Base-by-base conservation (phyloP, 495 filamentous ascomycete species). In the Cudoniella acicularis region DNA sequence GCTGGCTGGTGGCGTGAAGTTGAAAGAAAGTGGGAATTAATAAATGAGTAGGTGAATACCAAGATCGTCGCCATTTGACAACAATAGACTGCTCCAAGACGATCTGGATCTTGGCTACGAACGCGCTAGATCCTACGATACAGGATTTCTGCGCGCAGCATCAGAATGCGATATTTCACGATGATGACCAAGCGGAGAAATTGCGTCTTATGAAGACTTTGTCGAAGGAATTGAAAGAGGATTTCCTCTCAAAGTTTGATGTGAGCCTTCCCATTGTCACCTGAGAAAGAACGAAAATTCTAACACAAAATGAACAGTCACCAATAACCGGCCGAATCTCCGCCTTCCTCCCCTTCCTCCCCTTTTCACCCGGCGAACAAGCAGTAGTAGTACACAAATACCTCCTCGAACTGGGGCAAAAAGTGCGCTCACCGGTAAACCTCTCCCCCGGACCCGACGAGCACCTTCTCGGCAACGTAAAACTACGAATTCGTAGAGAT, bases 81-180 rank as follows among this genome's bases (percentile, higher is more conserved):
- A 64, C 62, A 11, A 58, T 84, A 11, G 72, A 84, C 56, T 84
- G 81, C 62, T 72, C 71, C 0, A 79, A 78, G 22, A 79, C 75
- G 0, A 77, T 85, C 10, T 84, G 81, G 83, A 73, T 84, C 13
- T 52, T 85, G 1, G 77, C 80, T 0, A 82, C 80, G 1, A 83
- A 81, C 60, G 70, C 73, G 1, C 64, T 77, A 9, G 75, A 79
- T 51, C 45, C 63, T 2, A 68, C 49, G 0, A 80, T 83, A 23
- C 65, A 65, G 2, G 54, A 63, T 1, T 77, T 78, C 40, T 73
- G 70, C 49, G 53, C 66, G 1, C 10, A 23, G 24, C 40, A 40
- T 3, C 56, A 76, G 16, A 49, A 50, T 21, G 57, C 59, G 2
- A 27, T 67, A 2, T 61, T 77, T 10, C 49, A 56, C 0, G 62